Evolutionary conservation across 1,139 yeast genomes (phyloP).

Genomic region (Yamadazyma kanchanaburiensis): DNA sequence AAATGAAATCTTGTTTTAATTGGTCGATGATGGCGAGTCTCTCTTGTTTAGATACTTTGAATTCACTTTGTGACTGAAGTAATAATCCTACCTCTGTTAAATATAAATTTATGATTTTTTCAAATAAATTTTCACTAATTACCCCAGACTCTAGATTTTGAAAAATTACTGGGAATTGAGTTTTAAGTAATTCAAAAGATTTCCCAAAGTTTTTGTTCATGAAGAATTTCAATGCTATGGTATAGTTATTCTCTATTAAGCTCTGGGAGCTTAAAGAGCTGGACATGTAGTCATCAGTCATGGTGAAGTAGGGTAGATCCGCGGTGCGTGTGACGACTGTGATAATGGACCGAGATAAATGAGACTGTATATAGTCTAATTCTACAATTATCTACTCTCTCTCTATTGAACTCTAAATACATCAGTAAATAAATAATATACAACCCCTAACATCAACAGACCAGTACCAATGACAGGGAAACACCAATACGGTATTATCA

Average conservation of each 20-base stretch:
- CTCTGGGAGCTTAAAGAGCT: constrained; percentile 10
- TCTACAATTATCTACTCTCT: too few relatives aligned
- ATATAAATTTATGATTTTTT: constrained; percentile 35
- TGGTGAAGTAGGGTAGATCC: background rate
- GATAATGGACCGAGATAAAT: too few relatives aligned
- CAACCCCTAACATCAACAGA: constrained; percentile 44
- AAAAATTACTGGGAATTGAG: constrained; percentile 21
- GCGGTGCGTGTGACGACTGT: too few relatives aligned
- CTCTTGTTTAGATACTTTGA: constrained; percentile 15
- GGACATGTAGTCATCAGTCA: constrained; percentile 10
- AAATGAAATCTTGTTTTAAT: constrained; percentile 20
- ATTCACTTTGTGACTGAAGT: constrained; percentile 15
- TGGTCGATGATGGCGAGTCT: constrained; percentile 12
- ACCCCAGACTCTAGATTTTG: constrained; percentile 22
- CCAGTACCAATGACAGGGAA: constrained; percentile 55
- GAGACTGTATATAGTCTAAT: too few relatives aligned
- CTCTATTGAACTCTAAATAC: too few relatives aligned
- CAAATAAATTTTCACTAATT: constrained; percentile 26
- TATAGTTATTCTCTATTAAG: constrained; percentile 19
- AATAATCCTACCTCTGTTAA: constrained; percentile 35
- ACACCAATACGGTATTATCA: constrained; percentile 50
- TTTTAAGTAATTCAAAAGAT: constrained; percentile 28
- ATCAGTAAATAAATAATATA: constrained; percentile 21
- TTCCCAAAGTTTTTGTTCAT: constrained; percentile 35
- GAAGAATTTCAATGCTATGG: constrained; percentile 38